Evolutionary conservation across 225 moss, liverwort and hornwort genomes (phyloP), one percentile per base, ranked within the genome.

Genomic region (Takakia lepidozioides): DNA sequence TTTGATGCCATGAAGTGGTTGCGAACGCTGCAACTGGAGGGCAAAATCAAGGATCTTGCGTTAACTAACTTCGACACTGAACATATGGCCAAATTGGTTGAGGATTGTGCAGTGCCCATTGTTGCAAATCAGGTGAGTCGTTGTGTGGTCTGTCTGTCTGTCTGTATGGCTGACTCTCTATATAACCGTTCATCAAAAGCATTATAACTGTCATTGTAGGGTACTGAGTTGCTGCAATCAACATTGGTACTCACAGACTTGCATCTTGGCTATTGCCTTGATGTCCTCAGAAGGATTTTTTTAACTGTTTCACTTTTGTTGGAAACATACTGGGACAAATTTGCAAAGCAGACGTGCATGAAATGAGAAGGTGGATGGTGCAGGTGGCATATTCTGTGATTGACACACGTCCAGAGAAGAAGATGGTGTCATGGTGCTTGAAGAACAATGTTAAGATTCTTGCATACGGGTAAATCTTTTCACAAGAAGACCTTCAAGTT

Each of bases 61-160:
- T 42, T 79, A 27, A 79, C 79, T 38, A 79, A 79, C 51, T 79
- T 79, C 8, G 74, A 79, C 63, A 74, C 79, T 42, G 66, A 74
- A 27, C 74, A 74, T 37, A 79, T 74, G 79, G 63, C 60, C 32
- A 74, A 60, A 40, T 35, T 79, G 44, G 66, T 74, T 41, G 79
- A 67, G 63, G 70, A 57, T 14, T 67, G 57, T 48, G 74, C 25
- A 1, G 70, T 74, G 29, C 74, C 66, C 20, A 20, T 70, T 4
- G 74, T 79, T 52, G 70, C 74, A 19, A 79, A 79, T 38, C 79
- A 79, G 69, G 79, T 70, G 18, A 40, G 63, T 39, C 23, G 34
- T 3, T 13, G 15, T 29, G n/a, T n/a, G n/a, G n/a, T n/a, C n/a
- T n/a, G n/a, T n/a, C n/a, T n/a, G n/a, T n/a, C n/a, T n/a, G n/a